These are phyloP conservation scores for Cardamine resedifolia DNA, from an alignment of 345 rosid species.

Conservation along the genomic window DNA sequence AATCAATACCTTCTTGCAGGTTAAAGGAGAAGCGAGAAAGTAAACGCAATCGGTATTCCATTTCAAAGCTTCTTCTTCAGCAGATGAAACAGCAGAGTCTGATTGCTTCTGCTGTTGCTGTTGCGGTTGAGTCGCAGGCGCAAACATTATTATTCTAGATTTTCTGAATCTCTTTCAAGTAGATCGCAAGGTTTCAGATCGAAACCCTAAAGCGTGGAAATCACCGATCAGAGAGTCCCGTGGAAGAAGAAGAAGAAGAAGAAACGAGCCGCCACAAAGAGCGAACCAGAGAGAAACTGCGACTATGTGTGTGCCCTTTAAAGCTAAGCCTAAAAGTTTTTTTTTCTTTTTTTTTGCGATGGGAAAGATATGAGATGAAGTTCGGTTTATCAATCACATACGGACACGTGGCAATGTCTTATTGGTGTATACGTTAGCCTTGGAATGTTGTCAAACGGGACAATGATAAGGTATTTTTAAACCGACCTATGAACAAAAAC, in stretches of 20 bases:
- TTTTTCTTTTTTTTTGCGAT: neutral
- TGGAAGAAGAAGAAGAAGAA: conserved; percentile 7
- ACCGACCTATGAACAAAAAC: no score
- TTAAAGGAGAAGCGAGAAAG: conserved; percentile 92
- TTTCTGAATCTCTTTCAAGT: conserved; percentile 5
- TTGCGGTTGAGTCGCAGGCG: conserved; percentile 47
- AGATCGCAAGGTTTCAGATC: conserved; percentile 35
- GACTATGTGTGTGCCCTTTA: conserved; percentile 24
- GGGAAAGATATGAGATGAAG: conserved; percentile 4
- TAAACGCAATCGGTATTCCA: conserved; percentile 95
- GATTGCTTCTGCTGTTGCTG: conserved; percentile 41
- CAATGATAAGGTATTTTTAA: neutral
- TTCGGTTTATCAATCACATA: conserved; percentile 19
- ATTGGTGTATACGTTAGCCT: neutral
- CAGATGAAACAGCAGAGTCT: conserved; percentile 31
- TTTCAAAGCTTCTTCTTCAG: conserved; percentile 83
- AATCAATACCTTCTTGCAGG: conserved; percentile 87
- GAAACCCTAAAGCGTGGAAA: conserved; percentile 15
- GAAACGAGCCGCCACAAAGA: conserved; percentile 43
- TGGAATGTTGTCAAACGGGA: neutral
- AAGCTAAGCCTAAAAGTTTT: conserved; percentile 31
- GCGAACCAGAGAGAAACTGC: conserved; percentile 32
- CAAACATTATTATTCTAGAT: conserved; percentile 52
- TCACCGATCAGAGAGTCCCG: conserved; percentile 17
- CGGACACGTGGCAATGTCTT: neutral